A percentile compares a stretch with the other conserved stretches of the same genome.
These are phyloP conservation scores for Seiridium unicorne DNA, from an alignment of 2,329 filamentous ascomycete genomes.

Conservation along the genomic window DNA sequence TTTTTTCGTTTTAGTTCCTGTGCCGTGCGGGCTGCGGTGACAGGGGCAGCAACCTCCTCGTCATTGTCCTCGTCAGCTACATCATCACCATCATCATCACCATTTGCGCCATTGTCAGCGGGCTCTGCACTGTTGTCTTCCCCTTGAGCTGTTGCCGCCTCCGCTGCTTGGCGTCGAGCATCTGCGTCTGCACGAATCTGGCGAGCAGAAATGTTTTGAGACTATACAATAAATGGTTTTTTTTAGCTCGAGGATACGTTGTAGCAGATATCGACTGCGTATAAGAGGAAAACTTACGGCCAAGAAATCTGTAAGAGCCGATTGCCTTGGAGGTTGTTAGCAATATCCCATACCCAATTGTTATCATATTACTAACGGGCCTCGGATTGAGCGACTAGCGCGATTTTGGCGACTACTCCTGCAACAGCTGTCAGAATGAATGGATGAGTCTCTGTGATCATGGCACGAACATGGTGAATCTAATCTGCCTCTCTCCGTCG, in stretches of 20 bases:
- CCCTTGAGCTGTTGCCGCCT: conserved; percentile 9
- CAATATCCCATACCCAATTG: neutral
- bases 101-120: neutral
- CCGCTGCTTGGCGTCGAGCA: conserved; percentile 17
- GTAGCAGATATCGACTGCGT: neutral
- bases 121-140: neutral
- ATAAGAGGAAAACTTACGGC: conserved; percentile 10
- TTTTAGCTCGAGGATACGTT: neutral
- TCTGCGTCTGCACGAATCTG: conserved; percentile 18
- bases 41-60: conserved; percentile 9
- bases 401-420: conserved; percentile 16
- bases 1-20: conserved; percentile 46
- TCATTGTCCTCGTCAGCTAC: conserved; percentile 10
- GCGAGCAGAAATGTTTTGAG: conserved; percentile 26
- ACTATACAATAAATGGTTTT: conserved; percentile 5
- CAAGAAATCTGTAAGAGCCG: conserved; percentile 28
- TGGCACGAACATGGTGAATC: conserved; percentile 7
- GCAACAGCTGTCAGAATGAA: neutral
- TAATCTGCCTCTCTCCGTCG: neutral
- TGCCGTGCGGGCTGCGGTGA: conserved; percentile 11
- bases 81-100: conserved; percentile 9
- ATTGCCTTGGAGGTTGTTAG: conserved; percentile 13
- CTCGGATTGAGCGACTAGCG: conserved; percentile 18
- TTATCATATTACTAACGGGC: conserved; percentile 17
- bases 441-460: neutral